Evolutionary conservation across 2,329 filamentous ascomycete genomes (phyloP).

Genomic region (Pseudophaeomoniella oleicola): DNA sequence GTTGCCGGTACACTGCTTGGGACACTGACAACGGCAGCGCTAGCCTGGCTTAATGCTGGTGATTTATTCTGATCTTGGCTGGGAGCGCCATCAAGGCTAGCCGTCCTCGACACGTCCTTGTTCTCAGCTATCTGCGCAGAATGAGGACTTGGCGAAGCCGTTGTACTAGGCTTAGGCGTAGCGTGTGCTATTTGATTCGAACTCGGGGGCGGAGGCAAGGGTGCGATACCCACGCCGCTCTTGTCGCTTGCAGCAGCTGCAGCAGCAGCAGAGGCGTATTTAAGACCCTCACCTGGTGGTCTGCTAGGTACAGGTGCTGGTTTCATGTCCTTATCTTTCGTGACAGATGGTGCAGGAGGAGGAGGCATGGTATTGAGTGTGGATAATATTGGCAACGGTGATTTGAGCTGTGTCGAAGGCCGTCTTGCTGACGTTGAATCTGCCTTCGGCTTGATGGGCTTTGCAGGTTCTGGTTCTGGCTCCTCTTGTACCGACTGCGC

Average conservation of each 20-base stretch:
- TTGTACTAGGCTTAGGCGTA: slow-evolving; percentile 39
- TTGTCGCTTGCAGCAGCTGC: slow-evolving; percentile 85
- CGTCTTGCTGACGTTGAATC: slow-evolving; percentile 51
- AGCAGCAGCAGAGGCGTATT: slow-evolving; percentile 91
- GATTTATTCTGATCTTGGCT: slow-evolving; percentile 33
- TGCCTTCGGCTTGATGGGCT: slow-evolving; percentile 41
- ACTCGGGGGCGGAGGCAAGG: slow-evolving; percentile 78
- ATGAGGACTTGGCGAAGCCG: slow-evolving; percentile 38
- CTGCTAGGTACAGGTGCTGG: slow-evolving; percentile 75
- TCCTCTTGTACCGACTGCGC: slow-evolving; percentile 76
- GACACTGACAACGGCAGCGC: slow-evolving; percentile 25
- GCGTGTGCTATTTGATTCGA: slow-evolving; percentile 35
- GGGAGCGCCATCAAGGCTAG: slow-evolving; percentile 14
- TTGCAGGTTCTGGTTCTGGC: slow-evolving; percentile 39
- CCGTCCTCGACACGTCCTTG: slow-evolving; percentile 19
- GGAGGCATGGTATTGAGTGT: slow-evolving; percentile 57
- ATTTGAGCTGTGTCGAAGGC: slow-evolving; percentile 84
- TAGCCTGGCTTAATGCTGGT: slow-evolving; percentile 31
- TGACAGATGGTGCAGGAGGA: slow-evolving; percentile 11
- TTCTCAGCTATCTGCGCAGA: slow-evolving; percentile 33
- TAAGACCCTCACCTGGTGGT: slow-evolving; percentile 76
- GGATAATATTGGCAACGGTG: slow-evolving; percentile 79
- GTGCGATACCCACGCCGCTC: slow-evolving; percentile 78
- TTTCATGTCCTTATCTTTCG: slow-evolving; percentile 61
- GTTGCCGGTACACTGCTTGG: slow-evolving; percentile 29